Conservation (phyloP, 192 early-diverging fungal species). For the Backusella tuberculispora region DNA sequence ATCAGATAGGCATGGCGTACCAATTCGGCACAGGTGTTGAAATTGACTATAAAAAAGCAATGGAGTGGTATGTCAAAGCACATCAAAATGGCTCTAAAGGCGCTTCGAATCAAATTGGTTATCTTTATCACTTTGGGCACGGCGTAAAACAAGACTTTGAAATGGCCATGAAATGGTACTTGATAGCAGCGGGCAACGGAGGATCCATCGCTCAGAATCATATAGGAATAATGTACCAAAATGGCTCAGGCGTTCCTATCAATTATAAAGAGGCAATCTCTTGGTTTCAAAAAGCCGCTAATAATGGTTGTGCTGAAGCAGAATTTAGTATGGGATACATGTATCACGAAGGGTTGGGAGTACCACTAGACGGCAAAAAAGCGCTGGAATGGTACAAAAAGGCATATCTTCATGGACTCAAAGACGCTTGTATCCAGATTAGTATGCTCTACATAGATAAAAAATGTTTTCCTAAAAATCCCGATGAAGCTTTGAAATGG, state of each 20-base stretch:
- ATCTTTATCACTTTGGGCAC: too few relatives aligned
- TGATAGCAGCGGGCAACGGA: too few relatives aligned
- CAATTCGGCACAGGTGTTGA: too few relatives aligned
- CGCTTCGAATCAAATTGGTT: not conserved
- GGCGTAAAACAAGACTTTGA: too few relatives aligned
- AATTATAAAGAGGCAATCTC: not conserved
- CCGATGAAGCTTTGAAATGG: not conserved
- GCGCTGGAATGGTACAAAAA: not conserved
- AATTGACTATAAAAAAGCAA: too few relatives aligned
- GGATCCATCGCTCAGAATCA: too few relatives aligned
- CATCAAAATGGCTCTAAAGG: not conserved
- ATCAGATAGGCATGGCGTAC: too few relatives aligned
- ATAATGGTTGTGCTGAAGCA: not conserved
- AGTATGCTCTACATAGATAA: not conserved
- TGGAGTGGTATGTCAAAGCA: not conserved
- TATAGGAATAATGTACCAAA: too few relatives aligned
- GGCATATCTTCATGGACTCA: not conserved
- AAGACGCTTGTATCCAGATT: not conserved
- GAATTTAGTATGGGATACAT: not conserved
- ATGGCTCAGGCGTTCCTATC: not conserved
- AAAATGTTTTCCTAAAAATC: not conserved
- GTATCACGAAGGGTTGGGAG: not conserved
- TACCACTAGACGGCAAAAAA: not conserved
- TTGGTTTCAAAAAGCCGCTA: not conserved
- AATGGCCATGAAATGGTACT: too few relatives aligned